phyloP scores from a whole-genome alignment of 345 rosid species.

The Zanthoxylum bungeanum region DNA sequence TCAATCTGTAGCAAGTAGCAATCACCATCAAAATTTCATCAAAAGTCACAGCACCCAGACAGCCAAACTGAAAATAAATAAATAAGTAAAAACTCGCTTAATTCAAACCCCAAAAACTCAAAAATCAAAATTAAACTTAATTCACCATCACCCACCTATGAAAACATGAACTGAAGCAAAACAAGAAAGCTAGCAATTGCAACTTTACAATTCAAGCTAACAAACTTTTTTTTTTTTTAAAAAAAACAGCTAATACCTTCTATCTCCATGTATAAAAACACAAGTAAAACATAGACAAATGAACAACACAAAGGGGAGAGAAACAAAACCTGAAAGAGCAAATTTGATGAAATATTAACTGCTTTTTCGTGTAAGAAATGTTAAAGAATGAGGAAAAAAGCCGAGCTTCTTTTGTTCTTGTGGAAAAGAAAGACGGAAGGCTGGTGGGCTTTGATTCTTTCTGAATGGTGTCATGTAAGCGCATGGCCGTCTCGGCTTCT shows the following conservation, averaged over 20 bases:
- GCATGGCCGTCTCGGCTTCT: constrained; percentile 14
- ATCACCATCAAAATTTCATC: not conserved
- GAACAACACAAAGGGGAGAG: not conserved
- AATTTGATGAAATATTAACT: not conserved
- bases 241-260: not conserved
- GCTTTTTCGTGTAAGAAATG: not conserved
- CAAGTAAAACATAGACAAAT: not conserved
- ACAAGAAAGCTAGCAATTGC: constrained; percentile 7
- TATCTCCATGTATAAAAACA: not conserved
- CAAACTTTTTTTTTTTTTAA: too few species aligned
- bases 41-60: constrained; percentile 14
- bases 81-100: not conserved
- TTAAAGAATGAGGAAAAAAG: not conserved
- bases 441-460: too few species aligned
- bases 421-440: not conserved
- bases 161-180: constrained; percentile 21
- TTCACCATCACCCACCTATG: constrained; percentile 19
- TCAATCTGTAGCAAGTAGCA: not conserved
- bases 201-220: constrained; percentile 10
- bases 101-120: constrained; percentile 10
- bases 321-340: not conserved
- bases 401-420: not conserved
- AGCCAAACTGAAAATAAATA: constrained; percentile 1
- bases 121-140: constrained; percentile 10
- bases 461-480: not conserved